A percentile compares a stretch with the other conserved stretches of the same genome.
These are phyloP conservation scores for Chrysanthemum makinoi DNA, from an alignment of 129 eudicot genomes.

Conservation along the genomic window DNA sequence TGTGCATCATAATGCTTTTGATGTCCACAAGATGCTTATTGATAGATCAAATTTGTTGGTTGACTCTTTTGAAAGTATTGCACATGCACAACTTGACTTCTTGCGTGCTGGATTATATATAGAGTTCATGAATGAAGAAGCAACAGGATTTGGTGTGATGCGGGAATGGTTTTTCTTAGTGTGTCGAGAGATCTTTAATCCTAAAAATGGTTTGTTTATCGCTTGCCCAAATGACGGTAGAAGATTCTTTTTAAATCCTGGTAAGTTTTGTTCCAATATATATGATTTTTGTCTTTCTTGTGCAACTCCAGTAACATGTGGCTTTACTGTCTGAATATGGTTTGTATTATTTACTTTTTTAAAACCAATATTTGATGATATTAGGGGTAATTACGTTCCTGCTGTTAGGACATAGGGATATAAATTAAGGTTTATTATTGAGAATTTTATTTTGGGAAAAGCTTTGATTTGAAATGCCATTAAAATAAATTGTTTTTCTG, in stretches of 20 bases:
- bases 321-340: too few relatives aligned
- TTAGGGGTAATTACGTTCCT: too few relatives aligned
- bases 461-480: not conserved
- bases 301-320: not conserved
- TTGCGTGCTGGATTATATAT: constrained; percentile 62
- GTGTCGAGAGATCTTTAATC: constrained; percentile 78
- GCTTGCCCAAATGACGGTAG: constrained; percentile 79
- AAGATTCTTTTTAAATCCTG: constrained; percentile 83
- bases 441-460: not conserved
- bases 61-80: constrained; percentile 71
- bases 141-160: constrained; percentile 86
- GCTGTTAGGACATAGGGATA: too few relatives aligned
- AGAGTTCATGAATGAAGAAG: constrained; percentile 87
- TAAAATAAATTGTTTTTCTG: not conserved
- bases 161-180: constrained; percentile 89
- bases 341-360: too few relatives aligned
- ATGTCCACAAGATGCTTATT: constrained; percentile 74
- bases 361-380: too few relatives aligned
- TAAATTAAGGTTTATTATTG: not conserved
- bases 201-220: constrained; percentile 62
- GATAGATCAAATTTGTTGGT: constrained; percentile 68
- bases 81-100: constrained; percentile 37
- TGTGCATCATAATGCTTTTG: constrained; percentile 55
- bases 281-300: not conserved
- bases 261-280: constrained; percentile 31